A percentile compares a stretch with the other conserved stretches of the same genome.
Evolutionary conservation across 2,329 filamentous ascomycete species (phyloP).

Genomic region (Aspergillus fijiensis): DNA sequence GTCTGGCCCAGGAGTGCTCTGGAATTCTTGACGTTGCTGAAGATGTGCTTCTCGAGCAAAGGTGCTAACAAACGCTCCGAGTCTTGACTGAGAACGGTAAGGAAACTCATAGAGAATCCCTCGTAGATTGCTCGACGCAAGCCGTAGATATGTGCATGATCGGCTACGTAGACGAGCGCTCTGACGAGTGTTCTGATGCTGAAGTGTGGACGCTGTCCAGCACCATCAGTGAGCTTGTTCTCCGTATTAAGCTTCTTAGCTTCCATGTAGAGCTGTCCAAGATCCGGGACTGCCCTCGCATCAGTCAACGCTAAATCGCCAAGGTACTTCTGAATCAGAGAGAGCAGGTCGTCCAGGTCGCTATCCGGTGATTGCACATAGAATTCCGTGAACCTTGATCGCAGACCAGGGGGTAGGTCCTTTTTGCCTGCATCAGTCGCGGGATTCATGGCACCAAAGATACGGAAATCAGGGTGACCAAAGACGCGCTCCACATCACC

Average conservation of each 20-base stretch:
- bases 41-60: conserved; percentile 75
- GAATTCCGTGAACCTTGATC: conserved; percentile 91
- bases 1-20: conserved; percentile 74
- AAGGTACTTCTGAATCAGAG: conserved; percentile 85
- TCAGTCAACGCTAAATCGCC: conserved; percentile 69
- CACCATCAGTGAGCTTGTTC: conserved; percentile 87
- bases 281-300: conserved; percentile 72
- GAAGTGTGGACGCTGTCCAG: conserved; percentile 94
- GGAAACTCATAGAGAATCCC: conserved; percentile 96
- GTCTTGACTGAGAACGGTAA: conserved; percentile 79
- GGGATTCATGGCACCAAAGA: conserved; percentile 99
- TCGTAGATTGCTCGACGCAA: conserved; percentile 85
- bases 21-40: conserved; percentile 67
- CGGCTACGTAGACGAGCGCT: conserved; percentile 81
- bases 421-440: conserved; percentile 96
- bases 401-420: conserved; percentile 82
- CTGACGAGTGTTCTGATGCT: conserved; percentile 91
- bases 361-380: conserved; percentile 90
- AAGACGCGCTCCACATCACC: conserved; percentile 87
- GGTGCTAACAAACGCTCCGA: conserved; percentile 79
- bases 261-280: conserved; percentile 82
- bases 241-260: conserved; percentile 78
- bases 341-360: conserved; percentile 80
- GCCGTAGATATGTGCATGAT: conserved; percentile 80
- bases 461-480: conserved; percentile 88